These are phyloP conservation scores for Laburnicola sp. DNA, from an alignment of 2,329 filamentous ascomycete species.

Conservation along the genomic window DNA sequence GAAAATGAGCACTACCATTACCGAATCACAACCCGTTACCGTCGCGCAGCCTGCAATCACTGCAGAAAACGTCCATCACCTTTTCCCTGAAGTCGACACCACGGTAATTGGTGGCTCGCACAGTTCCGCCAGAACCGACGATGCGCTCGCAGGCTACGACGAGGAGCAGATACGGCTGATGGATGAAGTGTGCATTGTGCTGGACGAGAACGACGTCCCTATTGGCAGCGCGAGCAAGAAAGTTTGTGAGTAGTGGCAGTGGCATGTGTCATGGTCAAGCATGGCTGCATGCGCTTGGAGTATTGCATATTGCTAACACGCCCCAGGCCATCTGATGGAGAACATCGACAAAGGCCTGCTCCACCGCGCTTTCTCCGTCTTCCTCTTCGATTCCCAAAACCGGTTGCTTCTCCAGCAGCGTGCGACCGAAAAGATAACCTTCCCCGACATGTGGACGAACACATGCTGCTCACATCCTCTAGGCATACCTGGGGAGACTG, in stretches of 20 bases:
- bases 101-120: conserved; percentile 63
- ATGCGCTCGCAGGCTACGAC: conserved; percentile 85
- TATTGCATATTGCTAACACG: conserved; percentile 15
- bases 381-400: conserved; percentile 94
- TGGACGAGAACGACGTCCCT: conserved; percentile 86
- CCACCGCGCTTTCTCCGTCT: conserved; percentile 96
- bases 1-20: conserved; percentile 40
- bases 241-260: conserved; percentile 67
- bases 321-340: conserved; percentile 89
- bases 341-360: conserved; percentile 96
- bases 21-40: conserved; percentile 27
- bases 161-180: conserved; percentile 97
- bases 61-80: conserved; percentile 79
- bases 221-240: conserved; percentile 99
- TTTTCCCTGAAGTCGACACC: conserved; percentile 83
- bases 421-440: conserved; percentile 96
- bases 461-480: conserved; percentile 98
- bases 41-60: conserved; percentile 65
- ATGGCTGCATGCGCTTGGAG: neutral
- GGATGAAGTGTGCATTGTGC: conserved; percentile 98
- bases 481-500: conserved; percentile 88
- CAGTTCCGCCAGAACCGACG: conserved; percentile 60
- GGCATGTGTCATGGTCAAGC: neutral
- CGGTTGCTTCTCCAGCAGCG: conserved; percentile 93
- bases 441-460: conserved; percentile 99